phyloP scores from a whole-genome alignment of 495 filamentous ascomycete genomes.

The Penicillium robsamsonii region DNA sequence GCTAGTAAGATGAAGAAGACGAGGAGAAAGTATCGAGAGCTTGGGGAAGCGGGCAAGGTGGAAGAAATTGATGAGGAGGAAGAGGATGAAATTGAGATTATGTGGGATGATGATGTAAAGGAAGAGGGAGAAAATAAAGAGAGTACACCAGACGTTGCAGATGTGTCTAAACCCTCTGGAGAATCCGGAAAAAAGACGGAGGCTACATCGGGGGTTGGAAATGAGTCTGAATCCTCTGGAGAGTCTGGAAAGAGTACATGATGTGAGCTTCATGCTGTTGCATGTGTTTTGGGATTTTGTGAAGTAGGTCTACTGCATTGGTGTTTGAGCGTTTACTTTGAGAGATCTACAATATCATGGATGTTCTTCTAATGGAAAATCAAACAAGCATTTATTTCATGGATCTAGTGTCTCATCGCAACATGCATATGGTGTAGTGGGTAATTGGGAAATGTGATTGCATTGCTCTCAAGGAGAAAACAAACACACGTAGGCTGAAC shows the following conservation, averaged over 20 bases:
- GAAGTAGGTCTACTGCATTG: background rate
- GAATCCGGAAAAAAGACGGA: background rate
- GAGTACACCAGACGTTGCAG: background rate
- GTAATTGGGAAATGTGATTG: background rate
- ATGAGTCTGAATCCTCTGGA: background rate
- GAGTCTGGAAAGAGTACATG: background rate
- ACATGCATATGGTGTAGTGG: conserved; percentile 10
- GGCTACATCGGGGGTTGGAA: background rate
- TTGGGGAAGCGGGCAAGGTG: conserved; percentile 44
- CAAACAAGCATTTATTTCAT: conserved; percentile 13
- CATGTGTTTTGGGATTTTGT: background rate
- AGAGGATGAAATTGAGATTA: conserved; percentile 42
- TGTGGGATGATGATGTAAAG: conserved; percentile 6
- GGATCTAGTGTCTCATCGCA: conserved; percentile 17
- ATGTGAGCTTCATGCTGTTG: background rate
- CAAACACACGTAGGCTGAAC: background rate
- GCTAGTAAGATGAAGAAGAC: conserved; percentile 64
- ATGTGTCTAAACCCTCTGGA: background rate
- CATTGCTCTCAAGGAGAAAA: background rate
- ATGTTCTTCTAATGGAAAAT: background rate
- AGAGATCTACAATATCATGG: background rate
- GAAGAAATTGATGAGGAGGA: conserved; percentile 46
- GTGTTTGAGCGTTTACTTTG: background rate
- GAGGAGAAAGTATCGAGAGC: conserved; percentile 60
- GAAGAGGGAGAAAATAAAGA: conserved; percentile 11